phyloP scores from a whole-genome alignment of 768 basidiomycete species.

The Inosperma sp. region DNA sequence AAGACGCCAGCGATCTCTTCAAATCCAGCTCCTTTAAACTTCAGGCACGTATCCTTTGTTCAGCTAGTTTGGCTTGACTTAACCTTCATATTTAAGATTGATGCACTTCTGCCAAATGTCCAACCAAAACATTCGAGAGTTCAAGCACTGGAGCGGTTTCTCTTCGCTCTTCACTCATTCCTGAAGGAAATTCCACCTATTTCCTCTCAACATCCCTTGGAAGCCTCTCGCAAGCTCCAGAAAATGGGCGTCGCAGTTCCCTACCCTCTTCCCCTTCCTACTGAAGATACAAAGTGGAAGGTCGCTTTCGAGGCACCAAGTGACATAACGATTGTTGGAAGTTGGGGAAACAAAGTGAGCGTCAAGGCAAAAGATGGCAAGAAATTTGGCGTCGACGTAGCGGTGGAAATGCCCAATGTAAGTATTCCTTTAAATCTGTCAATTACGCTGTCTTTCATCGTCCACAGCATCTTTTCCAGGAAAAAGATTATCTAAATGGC shows the following conservation, averaged over 20 bases:
- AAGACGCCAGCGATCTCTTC: constrained; percentile 70
- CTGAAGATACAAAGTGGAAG: constrained; percentile 84
- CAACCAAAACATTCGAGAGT: constrained; percentile 57
- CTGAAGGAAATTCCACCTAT: constrained; percentile 57
- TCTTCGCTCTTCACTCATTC: constrained; percentile 62
- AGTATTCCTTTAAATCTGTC: background rate
- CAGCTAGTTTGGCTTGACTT: constrained; percentile 3
- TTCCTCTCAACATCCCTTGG: constrained; percentile 58
- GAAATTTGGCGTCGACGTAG: constrained; percentile 71
- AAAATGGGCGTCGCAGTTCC: constrained; percentile 60
- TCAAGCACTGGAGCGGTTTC: constrained; percentile 61
- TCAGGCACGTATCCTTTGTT: constrained; percentile 47
- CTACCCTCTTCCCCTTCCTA: constrained; percentile 64
- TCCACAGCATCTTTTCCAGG: constrained; percentile 76
- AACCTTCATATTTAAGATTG: constrained; percentile 47
- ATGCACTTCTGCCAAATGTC: constrained; percentile 73
- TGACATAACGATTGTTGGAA: constrained; percentile 76
- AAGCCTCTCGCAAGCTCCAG: constrained; percentile 52
- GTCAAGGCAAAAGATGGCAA: constrained; percentile 67
- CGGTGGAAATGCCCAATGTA: constrained; percentile 84
- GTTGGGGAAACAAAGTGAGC: constrained; percentile 76
- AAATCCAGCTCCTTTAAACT: constrained; percentile 80
- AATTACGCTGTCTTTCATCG: constrained; percentile 15
- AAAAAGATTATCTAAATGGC: constrained; percentile 88
- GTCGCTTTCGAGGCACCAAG: constrained; percentile 74